Conservation (phyloP, 768 basidiomycete species). For the Neoboletus subvelutipes region DNA sequence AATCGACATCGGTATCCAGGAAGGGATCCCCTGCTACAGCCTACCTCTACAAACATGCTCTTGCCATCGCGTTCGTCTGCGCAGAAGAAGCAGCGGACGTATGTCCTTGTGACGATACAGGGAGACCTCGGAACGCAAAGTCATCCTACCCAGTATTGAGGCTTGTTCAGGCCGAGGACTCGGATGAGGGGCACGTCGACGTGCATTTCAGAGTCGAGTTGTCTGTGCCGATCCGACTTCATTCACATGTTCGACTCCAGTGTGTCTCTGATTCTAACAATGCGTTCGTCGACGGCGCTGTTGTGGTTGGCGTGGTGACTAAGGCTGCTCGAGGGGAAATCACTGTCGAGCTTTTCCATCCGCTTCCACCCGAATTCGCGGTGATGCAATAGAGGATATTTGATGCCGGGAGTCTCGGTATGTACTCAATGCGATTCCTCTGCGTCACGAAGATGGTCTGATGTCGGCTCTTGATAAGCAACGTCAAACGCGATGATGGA, state of each 20-base stretch:
- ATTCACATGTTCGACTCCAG: slow-evolving; percentile 64
- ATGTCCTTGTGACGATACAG: slow-evolving; percentile 66
- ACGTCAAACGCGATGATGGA: slow-evolving; percentile 68
- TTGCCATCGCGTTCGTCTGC: slow-evolving; percentile 59
- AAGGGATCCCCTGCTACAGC: slow-evolving; percentile 24
- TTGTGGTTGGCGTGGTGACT: slow-evolving; percentile 62
- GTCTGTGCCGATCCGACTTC: slow-evolving; percentile 49
- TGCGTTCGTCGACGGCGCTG: slow-evolving; percentile 42
- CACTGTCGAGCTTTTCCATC: slow-evolving; percentile 52
- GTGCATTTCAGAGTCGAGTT: slow-evolving; percentile 59
- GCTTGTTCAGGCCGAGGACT: slow-evolving; percentile 23
- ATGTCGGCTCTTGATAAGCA: slow-evolving; percentile 35
- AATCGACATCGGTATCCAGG: slow-evolving; percentile 35
- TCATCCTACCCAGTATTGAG: slow-evolving; percentile 34
- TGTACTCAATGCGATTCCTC: slow-evolving; percentile 12
- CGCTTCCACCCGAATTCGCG: slow-evolving; percentile 59
- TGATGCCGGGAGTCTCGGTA: slow-evolving; percentile 58
- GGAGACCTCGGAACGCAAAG: slow-evolving; percentile 44
- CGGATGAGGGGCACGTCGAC: slow-evolving; percentile 38
- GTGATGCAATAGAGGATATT: slow-evolving; percentile 66
- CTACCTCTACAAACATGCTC: slow-evolving; percentile 56
- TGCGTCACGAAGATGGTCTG: not conserved
- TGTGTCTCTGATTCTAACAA: slow-evolving; percentile 57
- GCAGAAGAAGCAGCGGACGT: slow-evolving; percentile 66
- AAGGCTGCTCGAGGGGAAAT: slow-evolving; percentile 53